A percentile compares a stretch with the other conserved stretches of the same genome.
These are phyloP conservation scores for Penicillium sp. DNA, from an alignment of 2,329 filamentous ascomycete genomes.

Conservation along the genomic window DNA sequence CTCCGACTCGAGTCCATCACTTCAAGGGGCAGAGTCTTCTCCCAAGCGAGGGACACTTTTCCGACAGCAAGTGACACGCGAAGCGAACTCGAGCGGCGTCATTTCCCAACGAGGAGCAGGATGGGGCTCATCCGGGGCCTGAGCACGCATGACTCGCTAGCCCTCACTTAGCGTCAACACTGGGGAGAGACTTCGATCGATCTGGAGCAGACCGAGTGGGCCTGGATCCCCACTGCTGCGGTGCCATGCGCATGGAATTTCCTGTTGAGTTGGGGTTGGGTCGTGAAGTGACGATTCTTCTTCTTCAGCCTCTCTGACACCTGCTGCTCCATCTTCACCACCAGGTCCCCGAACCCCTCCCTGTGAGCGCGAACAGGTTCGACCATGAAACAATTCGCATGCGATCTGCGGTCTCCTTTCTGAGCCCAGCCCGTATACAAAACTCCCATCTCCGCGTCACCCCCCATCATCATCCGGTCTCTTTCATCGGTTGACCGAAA, in stretches of 20 bases:
- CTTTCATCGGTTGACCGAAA: not conserved
- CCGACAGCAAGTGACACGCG: not conserved
- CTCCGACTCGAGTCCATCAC: not conserved
- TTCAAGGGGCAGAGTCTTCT: not conserved
- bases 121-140: not conserved
- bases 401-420: not conserved
- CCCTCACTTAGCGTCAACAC: not conserved
- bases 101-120: not conserved
- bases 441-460: not conserved
- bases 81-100: not conserved
- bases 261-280: not conserved
- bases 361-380: not conserved
- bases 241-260: not conserved
- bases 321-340: not conserved
- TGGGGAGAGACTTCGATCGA: conserved; percentile 6
- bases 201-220: not conserved
- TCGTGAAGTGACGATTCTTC: not conserved
- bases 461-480: not conserved
- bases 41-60: not conserved
- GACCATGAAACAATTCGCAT: not conserved
- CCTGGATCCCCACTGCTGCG: no score
- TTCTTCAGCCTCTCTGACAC: no score
- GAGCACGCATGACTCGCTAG: not conserved
- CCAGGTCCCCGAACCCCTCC: not conserved
- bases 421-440: not conserved